Conservation (phyloP, 768 basidiomycete genomes). For the Xerocomellus dryophilus region DNA sequence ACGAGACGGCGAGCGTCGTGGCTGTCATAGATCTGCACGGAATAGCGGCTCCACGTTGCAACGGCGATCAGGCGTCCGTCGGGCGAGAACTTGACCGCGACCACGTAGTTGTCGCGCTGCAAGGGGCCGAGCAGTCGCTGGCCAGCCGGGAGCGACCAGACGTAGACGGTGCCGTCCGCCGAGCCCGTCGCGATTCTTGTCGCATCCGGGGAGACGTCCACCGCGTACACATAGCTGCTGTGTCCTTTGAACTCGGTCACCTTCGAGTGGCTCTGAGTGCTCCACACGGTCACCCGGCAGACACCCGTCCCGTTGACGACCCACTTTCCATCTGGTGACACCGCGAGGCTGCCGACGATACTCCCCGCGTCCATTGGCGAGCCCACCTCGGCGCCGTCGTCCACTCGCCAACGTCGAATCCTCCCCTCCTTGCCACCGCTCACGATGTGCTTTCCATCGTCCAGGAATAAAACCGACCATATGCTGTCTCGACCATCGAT, state of each 20-base stretch:
- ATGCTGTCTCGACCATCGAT: background rate
- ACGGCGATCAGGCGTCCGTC: background rate
- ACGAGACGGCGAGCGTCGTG: background rate
- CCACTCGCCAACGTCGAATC: constrained; percentile 3
- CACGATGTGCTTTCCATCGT: background rate
- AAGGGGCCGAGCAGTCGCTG: background rate
- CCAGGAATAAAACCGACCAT: background rate
- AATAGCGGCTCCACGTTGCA: background rate
- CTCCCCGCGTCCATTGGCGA: background rate
- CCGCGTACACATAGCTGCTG: background rate
- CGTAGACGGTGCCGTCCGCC: background rate
- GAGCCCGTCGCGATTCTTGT: constrained; percentile 1
- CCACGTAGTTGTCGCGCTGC: background rate
- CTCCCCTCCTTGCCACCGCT: background rate
- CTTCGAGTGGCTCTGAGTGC: background rate
- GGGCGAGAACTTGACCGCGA: constrained; percentile 10
- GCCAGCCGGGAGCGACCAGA: constrained; percentile 9
- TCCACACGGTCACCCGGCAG: background rate
- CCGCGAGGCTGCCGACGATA: background rate
- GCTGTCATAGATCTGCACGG: constrained; percentile 2
- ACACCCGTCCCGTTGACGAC: background rate
- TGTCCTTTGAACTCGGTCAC: background rate
- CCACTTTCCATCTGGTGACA: constrained; percentile 3
- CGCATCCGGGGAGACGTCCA: constrained; percentile 7
- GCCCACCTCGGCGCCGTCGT: background rate